These are phyloP conservation scores for Boletellus sp. DNA, from an alignment of 768 basidiomycete species.

Conservation along the genomic window DNA sequence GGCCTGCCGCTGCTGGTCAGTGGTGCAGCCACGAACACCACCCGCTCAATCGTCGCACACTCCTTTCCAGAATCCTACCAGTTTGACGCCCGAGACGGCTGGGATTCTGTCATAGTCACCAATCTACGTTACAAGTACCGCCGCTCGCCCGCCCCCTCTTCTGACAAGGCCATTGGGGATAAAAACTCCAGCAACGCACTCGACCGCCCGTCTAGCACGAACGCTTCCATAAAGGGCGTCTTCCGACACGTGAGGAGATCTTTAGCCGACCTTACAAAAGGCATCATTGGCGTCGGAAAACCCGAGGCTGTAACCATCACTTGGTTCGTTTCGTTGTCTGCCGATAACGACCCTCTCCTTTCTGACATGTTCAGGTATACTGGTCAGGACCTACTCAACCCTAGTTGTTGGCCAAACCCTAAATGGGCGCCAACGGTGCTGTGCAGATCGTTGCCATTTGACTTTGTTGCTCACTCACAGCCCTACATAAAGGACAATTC, in stretches of 20 bases:
- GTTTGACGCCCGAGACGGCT: slow-evolving; percentile 69
- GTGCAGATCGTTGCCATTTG: not conserved
- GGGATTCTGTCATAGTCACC: slow-evolving; percentile 61
- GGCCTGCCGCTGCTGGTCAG: slow-evolving; percentile 29
- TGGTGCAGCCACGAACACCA: slow-evolving; percentile 27
- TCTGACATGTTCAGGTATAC: slow-evolving; percentile 57
- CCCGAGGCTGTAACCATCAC: slow-evolving; percentile 56
- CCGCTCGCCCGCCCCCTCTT: slow-evolving; percentile 8
- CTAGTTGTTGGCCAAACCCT: slow-evolving; percentile 74
- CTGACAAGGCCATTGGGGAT: not conserved
- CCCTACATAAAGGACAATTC: slow-evolving; percentile 56
- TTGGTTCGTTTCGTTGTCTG: slow-evolving; percentile 44
- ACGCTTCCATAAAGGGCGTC: slow-evolving; percentile 10
- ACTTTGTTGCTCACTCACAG: slow-evolving; percentile 4
- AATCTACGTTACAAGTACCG: slow-evolving; percentile 62
- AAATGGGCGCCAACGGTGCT: slow-evolving; percentile 73
- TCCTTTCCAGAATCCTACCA: slow-evolving; percentile 57
- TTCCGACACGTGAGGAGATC: slow-evolving; percentile 19
- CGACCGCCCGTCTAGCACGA: slow-evolving; percentile 11
- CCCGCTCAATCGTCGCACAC: slow-evolving; percentile 40
- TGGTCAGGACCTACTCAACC: slow-evolving; percentile 72
- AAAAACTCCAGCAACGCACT: slow-evolving; percentile 13
- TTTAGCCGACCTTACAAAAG: slow-evolving; percentile 23
- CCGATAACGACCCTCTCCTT: not conserved
- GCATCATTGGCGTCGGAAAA: slow-evolving; percentile 51